phyloP scores from a whole-genome alignment of 2,329 filamentous ascomycete genomes.

The Aspergillus fijiensis region DNA sequence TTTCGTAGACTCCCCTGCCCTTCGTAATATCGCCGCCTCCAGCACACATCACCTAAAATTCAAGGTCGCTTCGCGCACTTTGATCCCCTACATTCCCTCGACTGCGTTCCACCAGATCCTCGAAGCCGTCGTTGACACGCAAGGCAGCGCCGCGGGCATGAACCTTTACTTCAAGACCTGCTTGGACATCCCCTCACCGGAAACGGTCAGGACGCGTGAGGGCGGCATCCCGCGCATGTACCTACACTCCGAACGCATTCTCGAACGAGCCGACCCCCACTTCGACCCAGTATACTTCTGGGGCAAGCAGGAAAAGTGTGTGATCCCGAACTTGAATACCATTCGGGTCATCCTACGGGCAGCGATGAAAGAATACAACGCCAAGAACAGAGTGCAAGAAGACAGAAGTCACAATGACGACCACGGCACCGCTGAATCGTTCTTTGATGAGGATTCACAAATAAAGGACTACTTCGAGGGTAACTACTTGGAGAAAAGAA shows the following conservation, averaged over 20 bases:
- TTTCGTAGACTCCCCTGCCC: constrained; percentile 28
- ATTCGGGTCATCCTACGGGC: constrained; percentile 38
- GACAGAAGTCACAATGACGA: too few relatives aligned
- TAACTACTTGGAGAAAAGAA: too few relatives aligned
- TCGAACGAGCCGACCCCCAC: constrained; percentile 22
- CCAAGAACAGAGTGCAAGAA: not conserved
- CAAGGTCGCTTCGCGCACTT: constrained; percentile 16
- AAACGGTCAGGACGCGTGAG: constrained; percentile 22
- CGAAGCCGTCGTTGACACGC: constrained; percentile 52
- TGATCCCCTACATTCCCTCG: constrained; percentile 32
- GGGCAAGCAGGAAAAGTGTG: constrained; percentile 28
- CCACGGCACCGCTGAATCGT: too few relatives aligned
- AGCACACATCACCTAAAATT: constrained; percentile 18
- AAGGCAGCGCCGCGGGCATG: constrained; percentile 50
- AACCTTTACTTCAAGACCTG: constrained; percentile 52
- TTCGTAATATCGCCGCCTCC: constrained; percentile 29
- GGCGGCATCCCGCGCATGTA: constrained; percentile 32
- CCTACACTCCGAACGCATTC: constrained; percentile 22
- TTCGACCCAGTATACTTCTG: constrained; percentile 28
- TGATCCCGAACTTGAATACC: constrained; percentile 36
- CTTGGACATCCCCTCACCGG: constrained; percentile 26
- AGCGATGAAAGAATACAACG: constrained; percentile 31
- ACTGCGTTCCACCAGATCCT: constrained; percentile 55
- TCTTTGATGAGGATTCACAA: too few relatives aligned
- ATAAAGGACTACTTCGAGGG: too few relatives aligned